A percentile compares a stretch with the other conserved stretches of the same genome.
Evolutionary conservation across 164 flowering plant genomes (phyloP).

Genomic region (Liriodendron chinense): DNA sequence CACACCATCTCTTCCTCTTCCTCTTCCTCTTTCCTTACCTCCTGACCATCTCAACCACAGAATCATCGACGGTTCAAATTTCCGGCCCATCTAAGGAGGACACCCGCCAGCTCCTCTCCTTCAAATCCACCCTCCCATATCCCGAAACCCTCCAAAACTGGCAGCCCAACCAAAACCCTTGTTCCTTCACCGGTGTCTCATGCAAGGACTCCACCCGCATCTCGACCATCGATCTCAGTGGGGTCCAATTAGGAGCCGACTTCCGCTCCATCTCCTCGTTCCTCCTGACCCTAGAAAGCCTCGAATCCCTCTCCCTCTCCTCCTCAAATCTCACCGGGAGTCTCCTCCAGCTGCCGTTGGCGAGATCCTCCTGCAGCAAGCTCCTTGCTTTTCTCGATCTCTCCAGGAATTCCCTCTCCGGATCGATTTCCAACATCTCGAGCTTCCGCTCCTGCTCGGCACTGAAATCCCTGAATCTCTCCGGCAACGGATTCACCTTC

Average conservation of each 20-base stretch:
- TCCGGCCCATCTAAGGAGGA: not conserved
- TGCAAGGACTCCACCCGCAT: conserved; percentile 33
- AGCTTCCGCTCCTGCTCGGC: conserved; percentile 41
- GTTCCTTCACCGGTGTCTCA: conserved; percentile 3
- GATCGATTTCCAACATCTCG: conserved; percentile 43
- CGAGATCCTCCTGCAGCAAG: conserved; percentile 32
- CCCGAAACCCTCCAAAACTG: conserved; percentile 2
- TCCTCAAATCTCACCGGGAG: conserved; percentile 47
- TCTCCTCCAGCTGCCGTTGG: conserved; percentile 27
- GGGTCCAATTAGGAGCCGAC: conserved; percentile 26
- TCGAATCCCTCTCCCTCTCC: conserved; percentile 41
- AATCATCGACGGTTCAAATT: not conserved
- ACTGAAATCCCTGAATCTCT: conserved; percentile 53
- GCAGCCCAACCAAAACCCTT: conserved; percentile 3
- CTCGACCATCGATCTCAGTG: conserved; percentile 52
- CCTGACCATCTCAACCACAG: too few species aligned
- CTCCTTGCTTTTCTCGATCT: conserved; percentile 54
- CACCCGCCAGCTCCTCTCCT: conserved; percentile 8
- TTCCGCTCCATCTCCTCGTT: conserved; percentile 36
- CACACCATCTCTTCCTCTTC: not conserved
- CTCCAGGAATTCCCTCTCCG: conserved; percentile 49
- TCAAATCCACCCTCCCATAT: conserved; percentile 2
- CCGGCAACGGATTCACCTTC: conserved; percentile 44
- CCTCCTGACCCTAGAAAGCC: conserved; percentile 36
- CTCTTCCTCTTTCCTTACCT: not conserved